Percentiles rank a stretch among this genome's conserved stretches.
phyloP scores from a whole-genome alignment of 371 early-diverging fungal genomes.

The Mucor circinelloides region DNA sequence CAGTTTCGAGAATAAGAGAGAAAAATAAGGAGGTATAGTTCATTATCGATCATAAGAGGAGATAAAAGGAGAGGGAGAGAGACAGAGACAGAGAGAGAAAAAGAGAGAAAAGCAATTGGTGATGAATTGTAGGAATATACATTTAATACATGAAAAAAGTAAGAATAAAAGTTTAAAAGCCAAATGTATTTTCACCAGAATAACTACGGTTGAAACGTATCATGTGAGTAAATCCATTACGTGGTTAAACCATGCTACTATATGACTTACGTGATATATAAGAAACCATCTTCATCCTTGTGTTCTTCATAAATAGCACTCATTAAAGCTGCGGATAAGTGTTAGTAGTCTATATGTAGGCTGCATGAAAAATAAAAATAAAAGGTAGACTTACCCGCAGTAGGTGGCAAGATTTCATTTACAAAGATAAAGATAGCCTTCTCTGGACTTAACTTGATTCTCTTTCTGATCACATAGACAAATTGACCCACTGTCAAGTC shows the following conservation, averaged over 20 bases:
- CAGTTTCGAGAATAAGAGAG: not conserved
- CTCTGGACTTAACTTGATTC: conserved; percentile 92
- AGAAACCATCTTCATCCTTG: conserved; percentile 83
- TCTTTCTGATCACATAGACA: conserved; percentile 93
- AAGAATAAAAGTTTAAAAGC: conserved; percentile 22
- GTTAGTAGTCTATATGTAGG: not conserved
- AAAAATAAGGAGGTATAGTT: not conserved
- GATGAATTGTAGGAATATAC: not conserved
- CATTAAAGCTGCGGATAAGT: conserved; percentile 59
- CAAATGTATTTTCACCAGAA: conserved; percentile 84
- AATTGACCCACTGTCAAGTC: conserved; percentile 98
- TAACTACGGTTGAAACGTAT: conserved; percentile 35
- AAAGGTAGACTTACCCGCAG: conserved; percentile 58
- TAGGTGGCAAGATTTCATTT: conserved; percentile 92
- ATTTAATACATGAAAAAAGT: not conserved
- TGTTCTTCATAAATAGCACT: conserved; percentile 88
- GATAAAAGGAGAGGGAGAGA: not conserved
- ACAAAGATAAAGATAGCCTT: conserved; percentile 98
- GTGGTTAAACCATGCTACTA: not conserved
- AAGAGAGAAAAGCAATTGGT: not conserved
- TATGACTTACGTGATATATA: conserved; percentile 75
- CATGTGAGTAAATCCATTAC: conserved; percentile 12
- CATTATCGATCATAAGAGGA: not conserved
- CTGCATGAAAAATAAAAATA: not conserved
- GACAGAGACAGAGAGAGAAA: not conserved